Evolutionary conservation across 2,329 filamentous ascomycete species (phyloP).

Genomic region (Dactylonectria estremocensis): DNA sequence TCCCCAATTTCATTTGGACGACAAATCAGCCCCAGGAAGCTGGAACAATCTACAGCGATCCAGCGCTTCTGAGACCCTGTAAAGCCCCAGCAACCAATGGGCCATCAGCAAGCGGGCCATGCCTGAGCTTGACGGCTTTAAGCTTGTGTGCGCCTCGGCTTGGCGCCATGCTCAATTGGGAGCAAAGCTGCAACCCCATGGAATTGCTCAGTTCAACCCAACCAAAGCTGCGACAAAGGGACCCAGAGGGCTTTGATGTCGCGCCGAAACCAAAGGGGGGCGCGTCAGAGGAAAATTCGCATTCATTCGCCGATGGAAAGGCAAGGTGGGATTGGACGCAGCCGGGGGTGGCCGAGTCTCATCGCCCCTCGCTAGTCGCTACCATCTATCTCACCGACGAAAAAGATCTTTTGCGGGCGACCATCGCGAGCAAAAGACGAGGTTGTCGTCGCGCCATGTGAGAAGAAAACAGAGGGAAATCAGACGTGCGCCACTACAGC

Average conservation of each 20-base stretch:
- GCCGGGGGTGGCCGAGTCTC: not conserved
- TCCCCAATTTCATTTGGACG: not conserved
- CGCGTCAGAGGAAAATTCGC: not conserved
- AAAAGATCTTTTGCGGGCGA: not conserved
- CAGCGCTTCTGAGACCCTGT: not conserved
- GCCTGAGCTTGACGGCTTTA: constrained; percentile 1
- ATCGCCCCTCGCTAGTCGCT: not conserved
- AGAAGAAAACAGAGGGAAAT: not conserved
- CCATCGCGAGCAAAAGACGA: not conserved
- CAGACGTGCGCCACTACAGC: not conserved
- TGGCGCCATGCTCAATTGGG: not conserved
- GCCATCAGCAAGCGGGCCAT: not conserved
- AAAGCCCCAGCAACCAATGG: not conserved
- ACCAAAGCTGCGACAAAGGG: not conserved
- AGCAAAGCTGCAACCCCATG: too few relatives aligned
- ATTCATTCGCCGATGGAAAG: too few relatives aligned
- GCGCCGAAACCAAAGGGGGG: not conserved
- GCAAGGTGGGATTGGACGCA: not conserved
- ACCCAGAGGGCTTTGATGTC: not conserved
- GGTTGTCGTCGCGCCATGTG: not conserved
- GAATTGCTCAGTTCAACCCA: too few relatives aligned
- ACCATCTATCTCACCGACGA: not conserved
- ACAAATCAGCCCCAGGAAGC: not conserved
- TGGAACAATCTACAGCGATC: not conserved
- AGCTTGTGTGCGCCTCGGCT: constrained; percentile 9